These are phyloP conservation scores for Desmodesmus armatus DNA, from an alignment of 139 green algal genomes.

Conservation along the genomic window DNA sequence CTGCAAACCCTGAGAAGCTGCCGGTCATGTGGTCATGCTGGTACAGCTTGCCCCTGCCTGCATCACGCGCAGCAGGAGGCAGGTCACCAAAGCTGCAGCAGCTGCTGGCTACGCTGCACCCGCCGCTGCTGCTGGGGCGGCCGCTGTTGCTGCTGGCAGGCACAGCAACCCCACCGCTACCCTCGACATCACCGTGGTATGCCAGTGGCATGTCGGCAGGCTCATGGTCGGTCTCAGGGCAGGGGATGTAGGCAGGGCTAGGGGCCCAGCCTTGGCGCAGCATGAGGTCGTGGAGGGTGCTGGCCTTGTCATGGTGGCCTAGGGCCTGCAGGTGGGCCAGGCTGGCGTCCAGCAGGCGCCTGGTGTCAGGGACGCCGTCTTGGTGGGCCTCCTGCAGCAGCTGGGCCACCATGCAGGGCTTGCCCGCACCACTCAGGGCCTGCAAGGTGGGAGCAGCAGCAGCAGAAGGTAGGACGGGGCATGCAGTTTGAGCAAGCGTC, in stretches of 20 bases:
- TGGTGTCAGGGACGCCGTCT: background rate
- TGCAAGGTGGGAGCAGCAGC: too few relatives aligned
- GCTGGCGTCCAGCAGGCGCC: background rate
- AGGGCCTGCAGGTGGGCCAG: background rate
- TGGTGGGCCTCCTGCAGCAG: background rate
- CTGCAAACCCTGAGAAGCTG: too few relatives aligned
- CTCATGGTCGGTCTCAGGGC: background rate
- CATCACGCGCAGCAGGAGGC: too few relatives aligned
- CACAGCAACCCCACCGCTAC: too few relatives aligned
- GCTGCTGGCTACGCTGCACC: background rate
- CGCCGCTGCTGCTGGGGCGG: background rate
- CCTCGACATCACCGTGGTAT: background rate
- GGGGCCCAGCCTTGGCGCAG: background rate
- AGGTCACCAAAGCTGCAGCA: too few relatives aligned
- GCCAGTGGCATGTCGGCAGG: background rate
- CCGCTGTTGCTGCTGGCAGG: too few relatives aligned
- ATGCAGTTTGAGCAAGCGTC: too few relatives aligned
- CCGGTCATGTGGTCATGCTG: too few relatives aligned
- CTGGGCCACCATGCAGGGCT: background rate
- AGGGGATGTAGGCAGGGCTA: background rate
- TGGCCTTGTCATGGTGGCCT: background rate
- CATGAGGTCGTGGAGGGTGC: background rate
- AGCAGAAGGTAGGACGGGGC: too few relatives aligned
- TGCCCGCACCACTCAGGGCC: background rate
- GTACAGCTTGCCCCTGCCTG: too few relatives aligned